A percentile compares a stretch with the other conserved stretches of the same genome.
phyloP scores from a whole-genome alignment of 371 early-diverging fungal genomes.

The Mucor indicus region DNA sequence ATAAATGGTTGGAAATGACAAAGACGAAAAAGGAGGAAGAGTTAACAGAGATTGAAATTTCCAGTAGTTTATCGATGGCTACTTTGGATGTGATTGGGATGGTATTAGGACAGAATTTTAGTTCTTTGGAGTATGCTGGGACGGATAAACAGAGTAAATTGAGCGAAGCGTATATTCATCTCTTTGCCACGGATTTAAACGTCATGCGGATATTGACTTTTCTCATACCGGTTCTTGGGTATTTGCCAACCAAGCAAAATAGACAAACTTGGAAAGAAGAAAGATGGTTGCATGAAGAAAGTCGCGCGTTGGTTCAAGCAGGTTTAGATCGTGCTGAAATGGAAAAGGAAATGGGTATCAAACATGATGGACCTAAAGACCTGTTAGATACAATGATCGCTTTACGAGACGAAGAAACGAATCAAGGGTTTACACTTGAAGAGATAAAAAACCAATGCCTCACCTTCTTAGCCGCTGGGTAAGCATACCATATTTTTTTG shows the following conservation, averaged over 20 bases:
- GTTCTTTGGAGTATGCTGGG: conserved; percentile 15
- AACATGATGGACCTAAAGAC: conserved; percentile 18
- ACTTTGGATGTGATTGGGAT: conserved; percentile 48
- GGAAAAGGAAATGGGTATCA: conserved; percentile 2
- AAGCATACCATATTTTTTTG: too few relatives aligned
- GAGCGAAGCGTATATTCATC: conserved; percentile 39
- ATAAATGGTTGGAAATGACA: conserved; percentile 27
- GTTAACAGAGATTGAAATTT: conserved; percentile 27
- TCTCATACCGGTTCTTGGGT: conserved; percentile 31
- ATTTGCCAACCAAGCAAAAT: conserved; percentile 40
- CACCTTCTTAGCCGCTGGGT: conserved; percentile 45
- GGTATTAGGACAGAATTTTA: conserved; percentile 52
- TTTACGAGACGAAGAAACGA: conserved; percentile 31
- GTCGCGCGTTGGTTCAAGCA: conserved; percentile 37
- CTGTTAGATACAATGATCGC: conserved; percentile 35
- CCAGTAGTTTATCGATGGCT: conserved; percentile 32
- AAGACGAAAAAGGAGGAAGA: conserved; percentile 1
- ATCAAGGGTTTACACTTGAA: conserved; percentile 24
- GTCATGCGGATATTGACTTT: conserved; percentile 28
- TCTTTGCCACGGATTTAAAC: conserved; percentile 28
- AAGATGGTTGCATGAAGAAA: conserved; percentile 34
- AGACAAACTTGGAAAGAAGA: conserved; percentile 15
- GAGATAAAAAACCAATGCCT: conserved; percentile 30
- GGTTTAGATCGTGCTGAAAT: conserved; percentile 26
- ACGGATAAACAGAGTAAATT: conserved; percentile 29